phyloP scores from a whole-genome alignment of 331 rosid species.

The Pyrus hybrid region DNA sequence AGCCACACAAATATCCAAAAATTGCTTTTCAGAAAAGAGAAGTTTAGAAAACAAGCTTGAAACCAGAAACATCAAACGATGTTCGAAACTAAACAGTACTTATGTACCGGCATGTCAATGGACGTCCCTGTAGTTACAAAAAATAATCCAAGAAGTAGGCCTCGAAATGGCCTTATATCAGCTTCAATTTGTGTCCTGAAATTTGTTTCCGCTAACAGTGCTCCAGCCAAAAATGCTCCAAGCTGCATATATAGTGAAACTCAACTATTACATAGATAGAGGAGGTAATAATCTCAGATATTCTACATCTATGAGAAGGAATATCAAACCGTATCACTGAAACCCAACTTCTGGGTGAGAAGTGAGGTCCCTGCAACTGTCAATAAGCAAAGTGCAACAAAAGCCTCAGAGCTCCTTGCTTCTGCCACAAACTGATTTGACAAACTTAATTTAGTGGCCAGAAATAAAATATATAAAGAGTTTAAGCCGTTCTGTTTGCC shows the following conservation, averaged over 20 bases:
- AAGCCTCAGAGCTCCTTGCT: conserved; percentile 99
- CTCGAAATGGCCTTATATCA: conserved; percentile 97
- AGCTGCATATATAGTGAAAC: conserved; percentile 52
- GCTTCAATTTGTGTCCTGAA: conserved; percentile 99
- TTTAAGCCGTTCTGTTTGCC: neutral
- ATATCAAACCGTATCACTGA: conserved; percentile 83
- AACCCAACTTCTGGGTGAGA: conserved; percentile 88
- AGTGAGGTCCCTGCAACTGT: conserved; percentile 96
- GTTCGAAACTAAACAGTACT: neutral
- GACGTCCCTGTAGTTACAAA: conserved; percentile 90
- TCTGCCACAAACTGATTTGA: conserved; percentile 88
- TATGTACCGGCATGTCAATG: conserved; percentile 74
- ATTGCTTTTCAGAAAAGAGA: neutral
- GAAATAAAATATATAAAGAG: neutral
- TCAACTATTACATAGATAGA: neutral
- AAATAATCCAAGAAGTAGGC: conserved; percentile 92
- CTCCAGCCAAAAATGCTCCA: conserved; percentile 99
- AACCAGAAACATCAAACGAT: neutral
- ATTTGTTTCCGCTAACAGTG: conserved; percentile 94
- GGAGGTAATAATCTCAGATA: neutral
- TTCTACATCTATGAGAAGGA: neutral
- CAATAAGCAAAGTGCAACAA: conserved; percentile 94
- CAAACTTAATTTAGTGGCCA: conserved; percentile 25
- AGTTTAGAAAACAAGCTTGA: neutral
- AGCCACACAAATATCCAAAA: neutral